Evolutionary conservation across 306 rosid species (phyloP), one percentile per base, ranked within the genome.

Genomic region (Lathyrus tuberosus): DNA sequence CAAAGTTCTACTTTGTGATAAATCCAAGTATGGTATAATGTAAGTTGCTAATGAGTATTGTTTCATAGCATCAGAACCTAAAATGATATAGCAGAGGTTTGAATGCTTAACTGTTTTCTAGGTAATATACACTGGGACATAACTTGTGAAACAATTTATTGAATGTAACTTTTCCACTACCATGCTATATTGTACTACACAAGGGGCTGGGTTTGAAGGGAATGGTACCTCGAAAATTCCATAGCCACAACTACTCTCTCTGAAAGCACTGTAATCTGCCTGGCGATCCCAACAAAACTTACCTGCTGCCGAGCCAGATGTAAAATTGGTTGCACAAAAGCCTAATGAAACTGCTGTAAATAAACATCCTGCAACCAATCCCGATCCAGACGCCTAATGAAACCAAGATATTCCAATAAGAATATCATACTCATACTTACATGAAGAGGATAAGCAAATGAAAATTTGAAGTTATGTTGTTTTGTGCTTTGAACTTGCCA

Each of bases 221-320:
- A 76, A 64, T 30, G 51, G 46, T 74, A 89, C 95, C 95, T 86
- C 92, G 1, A 89, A 73, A 81, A 83, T 84, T 46, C 97, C 97
- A 73, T 92, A 86, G 60, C 95, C 92, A 53, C 86, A 89, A 80
- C 89, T 87, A 71, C 90, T 83, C 76, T 87, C 95, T 78, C 96
- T 83, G 60, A 86, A 76, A 49, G 92, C 92, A 63, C 95, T 89
- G 74, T 78, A 86, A 24, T 87, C 86, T 7, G 95, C 88, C 74
- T 87, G 97, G 37, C 62, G 80, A 57, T 89, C 92, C 96, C 95
- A 89, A 68, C 92, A 89, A 77, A 87, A 86, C 75, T 84, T 81
- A 26, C 95, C 88, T 1, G 75, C 60, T 5, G 87, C 88, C 3
- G 90, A 86, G 35, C 89, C 95, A 10, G 75, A 82, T 13, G 90